phyloP scores from a whole-genome alignment of 164 flowering plant genomes.

The Amborella trichopoda region DNA sequence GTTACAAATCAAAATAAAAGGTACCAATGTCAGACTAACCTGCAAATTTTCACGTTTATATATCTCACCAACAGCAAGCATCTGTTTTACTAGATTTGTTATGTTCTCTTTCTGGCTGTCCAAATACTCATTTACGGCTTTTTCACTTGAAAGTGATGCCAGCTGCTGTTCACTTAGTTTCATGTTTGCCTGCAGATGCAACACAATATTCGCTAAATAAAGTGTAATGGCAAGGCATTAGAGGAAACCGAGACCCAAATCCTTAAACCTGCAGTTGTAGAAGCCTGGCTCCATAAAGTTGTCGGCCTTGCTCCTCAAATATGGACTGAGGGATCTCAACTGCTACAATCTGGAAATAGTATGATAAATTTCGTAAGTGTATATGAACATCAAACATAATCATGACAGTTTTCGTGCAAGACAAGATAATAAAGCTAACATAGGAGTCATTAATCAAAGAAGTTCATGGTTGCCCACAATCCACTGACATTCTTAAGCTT shows the following conservation, averaged over 20 bases:
- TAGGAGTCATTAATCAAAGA: no score
- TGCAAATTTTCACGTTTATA: slow-evolving; percentile 73
- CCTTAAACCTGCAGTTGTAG: slow-evolving; percentile 67
- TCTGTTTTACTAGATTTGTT: slow-evolving; percentile 48
- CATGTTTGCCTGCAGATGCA: slow-evolving; percentile 59
- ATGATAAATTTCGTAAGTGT: no score
- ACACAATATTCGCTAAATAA: no score
- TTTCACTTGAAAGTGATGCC: slow-evolving; percentile 66
- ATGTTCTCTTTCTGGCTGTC: slow-evolving; percentile 63
- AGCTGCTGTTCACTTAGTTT: slow-evolving; percentile 63
- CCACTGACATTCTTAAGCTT: no score
- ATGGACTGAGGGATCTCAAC: slow-evolving; percentile 70
- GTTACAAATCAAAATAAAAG: no score
- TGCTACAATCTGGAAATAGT: slow-evolving; percentile 58
- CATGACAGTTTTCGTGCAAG: no score
- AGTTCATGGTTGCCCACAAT: no score
- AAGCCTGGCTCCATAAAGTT: slow-evolving; percentile 81
- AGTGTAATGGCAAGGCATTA: no score
- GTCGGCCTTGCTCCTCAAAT: slow-evolving; percentile 92
- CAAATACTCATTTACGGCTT: slow-evolving; percentile 61
- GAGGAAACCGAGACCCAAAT: background rate
- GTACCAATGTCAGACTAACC: no score
- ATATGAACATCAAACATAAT: no score
- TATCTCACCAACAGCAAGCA: slow-evolving; percentile 81
- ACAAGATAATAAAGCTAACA: no score